Evolutionary conservation across 768 basidiomycete genomes (phyloP), one percentile per base, ranked within the genome.

Genomic region (Termitomyces sp.): DNA sequence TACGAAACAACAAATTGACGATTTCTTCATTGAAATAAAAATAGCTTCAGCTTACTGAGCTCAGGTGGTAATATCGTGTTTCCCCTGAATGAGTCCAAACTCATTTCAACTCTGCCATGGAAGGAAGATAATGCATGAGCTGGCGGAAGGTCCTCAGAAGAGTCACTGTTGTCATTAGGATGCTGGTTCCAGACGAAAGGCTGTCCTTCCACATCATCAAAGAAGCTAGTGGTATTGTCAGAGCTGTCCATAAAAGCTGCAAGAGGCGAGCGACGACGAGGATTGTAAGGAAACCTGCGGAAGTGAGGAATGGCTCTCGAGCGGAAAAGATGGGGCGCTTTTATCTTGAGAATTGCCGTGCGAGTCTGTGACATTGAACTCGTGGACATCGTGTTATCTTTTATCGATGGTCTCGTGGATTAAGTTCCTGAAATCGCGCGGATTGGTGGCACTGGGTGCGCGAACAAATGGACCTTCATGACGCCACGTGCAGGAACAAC

Each of bases 381-480:
- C 54, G 54, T 47, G 48, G 55, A 14, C 55, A 56, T 51, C 38
- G 33, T 56, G 49, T 51, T 56, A 55, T 55, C 45, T 30, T 43
- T 33, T n/a, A 56, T 56, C 28, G 49, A 56, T 43, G 33, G 38
- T 49, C 32, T 5, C 11, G 30, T 13, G 11, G 11, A 33, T 5
- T 20, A 14, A 11, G 32, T 33, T 7, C 47, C 18, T 32, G 28
- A 32, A 18, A 2, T n/a, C 11, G 47, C 47, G 30, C 32, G n/a
- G n/a, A 49, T 32, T n/a, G 16, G 32, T 30, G 18, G 26, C 9
- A n/a, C 28, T 28, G 28, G 28, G 40, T 40, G 24, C 26, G 28
- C 8, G 26, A 46, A 28, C 13, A 48, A 35, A 35, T 35, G 11
- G 11, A 35, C 28, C 9, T 26, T n/a, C n/a, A n/a, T n/a, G n/a